Conservation (phyloP, 2,329 filamentous ascomycete genomes). For the Fusarium clavum region DNA sequence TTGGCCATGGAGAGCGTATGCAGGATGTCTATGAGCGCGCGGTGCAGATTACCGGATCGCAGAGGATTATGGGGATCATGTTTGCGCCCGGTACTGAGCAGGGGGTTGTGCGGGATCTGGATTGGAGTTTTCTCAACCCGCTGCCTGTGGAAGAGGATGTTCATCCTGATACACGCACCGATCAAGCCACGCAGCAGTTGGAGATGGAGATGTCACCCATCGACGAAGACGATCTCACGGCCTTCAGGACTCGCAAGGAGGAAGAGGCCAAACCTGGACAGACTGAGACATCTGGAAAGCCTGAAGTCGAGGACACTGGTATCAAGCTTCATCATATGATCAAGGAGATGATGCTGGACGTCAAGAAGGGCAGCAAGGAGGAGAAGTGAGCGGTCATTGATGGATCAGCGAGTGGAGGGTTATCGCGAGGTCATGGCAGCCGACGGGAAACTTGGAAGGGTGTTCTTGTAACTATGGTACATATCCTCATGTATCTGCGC, state of each 20-base stretch:
- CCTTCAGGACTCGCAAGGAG: not conserved
- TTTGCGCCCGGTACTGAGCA: conserved; percentile 8
- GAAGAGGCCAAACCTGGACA: not conserved
- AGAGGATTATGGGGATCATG: conserved; percentile 16
- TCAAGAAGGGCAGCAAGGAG: not conserved
- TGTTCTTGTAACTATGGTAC: not conserved
- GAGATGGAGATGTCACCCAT: not conserved
- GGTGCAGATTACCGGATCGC: not conserved
- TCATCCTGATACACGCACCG: not conserved
- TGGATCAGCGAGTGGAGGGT: rapidly evolving
- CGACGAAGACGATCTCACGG: not conserved
- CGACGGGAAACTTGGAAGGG: rapidly evolving
- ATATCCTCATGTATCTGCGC: not conserved
- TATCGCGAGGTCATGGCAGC: rapidly evolving
- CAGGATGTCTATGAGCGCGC: not conserved
- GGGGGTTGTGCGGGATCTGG: not conserved
- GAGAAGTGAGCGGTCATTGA: not conserved
- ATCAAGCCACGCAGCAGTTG: not conserved
- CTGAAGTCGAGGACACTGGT: not conserved
- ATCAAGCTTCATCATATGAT: not conserved
- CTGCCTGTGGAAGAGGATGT: not conserved
- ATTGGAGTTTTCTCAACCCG: conserved; percentile 19
- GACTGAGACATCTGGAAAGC: not conserved
- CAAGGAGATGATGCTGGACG: not conserved
- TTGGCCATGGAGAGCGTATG: not conserved